These are phyloP conservation scores for Artemisia annua DNA, from an alignment of 129 eudicot species.

Conservation along the genomic window DNA sequence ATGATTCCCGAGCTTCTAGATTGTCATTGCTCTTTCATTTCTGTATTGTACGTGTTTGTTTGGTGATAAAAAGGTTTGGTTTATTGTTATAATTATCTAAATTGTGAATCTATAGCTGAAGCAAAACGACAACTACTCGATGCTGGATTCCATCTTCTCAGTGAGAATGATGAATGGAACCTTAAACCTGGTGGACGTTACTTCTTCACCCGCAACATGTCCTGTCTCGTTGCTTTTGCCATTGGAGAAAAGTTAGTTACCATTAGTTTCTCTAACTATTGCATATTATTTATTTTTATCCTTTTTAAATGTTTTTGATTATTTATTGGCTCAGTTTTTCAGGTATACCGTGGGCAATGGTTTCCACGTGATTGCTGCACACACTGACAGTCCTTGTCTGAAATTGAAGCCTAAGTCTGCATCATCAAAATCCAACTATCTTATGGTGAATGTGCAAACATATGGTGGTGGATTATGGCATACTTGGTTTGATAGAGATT, in stretches of 20 bases:
- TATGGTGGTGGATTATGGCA: constrained; percentile 99
- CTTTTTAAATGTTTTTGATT: constrained; percentile 21
- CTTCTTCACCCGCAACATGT: constrained; percentile 93
- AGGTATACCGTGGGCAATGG: constrained; percentile 86
- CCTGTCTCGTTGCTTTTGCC: constrained; percentile 88
- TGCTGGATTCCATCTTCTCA: constrained; percentile 81
- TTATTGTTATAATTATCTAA: not conserved
- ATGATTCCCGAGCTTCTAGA: too few species aligned
- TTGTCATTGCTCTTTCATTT: too few species aligned
- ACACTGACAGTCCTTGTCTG: constrained; percentile 95
- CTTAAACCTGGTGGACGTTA: constrained; percentile 97
- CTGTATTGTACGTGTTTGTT: not conserved
- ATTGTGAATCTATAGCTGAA: constrained; percentile 61
- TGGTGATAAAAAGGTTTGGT: not conserved
- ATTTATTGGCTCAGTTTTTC: constrained; percentile 48
- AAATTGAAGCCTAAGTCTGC: constrained; percentile 93
- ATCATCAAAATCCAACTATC: constrained; percentile 75
- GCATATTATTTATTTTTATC: not conserved
- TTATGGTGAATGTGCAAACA: constrained; percentile 93
- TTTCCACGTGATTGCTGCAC: constrained; percentile 95
- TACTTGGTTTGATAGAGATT: constrained; percentile 96
- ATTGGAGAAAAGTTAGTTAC: constrained; percentile 78
- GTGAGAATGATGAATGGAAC: constrained; percentile 93
- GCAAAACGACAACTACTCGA: constrained; percentile 75
- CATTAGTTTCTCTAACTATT: not conserved